Percentiles rank a stretch among this genome's conserved stretches.
phyloP scores from a whole-genome alignment of 805 yeast species.

The Pichia nakasei region DNA sequence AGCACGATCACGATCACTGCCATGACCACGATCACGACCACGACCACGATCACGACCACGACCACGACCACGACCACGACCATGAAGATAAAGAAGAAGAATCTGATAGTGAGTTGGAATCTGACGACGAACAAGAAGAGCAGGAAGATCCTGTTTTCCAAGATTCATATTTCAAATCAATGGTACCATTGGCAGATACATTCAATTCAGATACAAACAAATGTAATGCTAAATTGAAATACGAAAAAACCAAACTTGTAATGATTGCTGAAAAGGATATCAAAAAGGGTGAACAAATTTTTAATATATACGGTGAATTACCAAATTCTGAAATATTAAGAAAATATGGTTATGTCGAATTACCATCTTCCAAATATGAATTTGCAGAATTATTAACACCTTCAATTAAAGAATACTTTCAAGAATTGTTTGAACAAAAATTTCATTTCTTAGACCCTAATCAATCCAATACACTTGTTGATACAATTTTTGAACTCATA shows the following conservation, averaged over 20 bases:
- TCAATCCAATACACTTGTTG: slow-evolving; percentile 19
- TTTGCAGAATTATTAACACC: slow-evolving; percentile 63
- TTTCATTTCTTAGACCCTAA: slow-evolving; percentile 12
- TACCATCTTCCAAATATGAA: slow-evolving; percentile 61
- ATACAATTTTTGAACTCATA: slow-evolving; percentile 31
- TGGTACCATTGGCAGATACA: slow-evolving; percentile 92
- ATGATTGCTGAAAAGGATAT: slow-evolving; percentile 66
- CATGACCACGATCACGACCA: slow-evolving; percentile 13
- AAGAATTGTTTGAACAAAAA: slow-evolving; percentile 17
- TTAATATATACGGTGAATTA: slow-evolving; percentile 82
- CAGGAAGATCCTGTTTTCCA: slow-evolving; percentile 18
- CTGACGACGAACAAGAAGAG: slow-evolving; percentile 6
- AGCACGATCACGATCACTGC: slow-evolving; percentile 8
- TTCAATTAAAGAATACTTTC: slow-evolving; percentile 32
- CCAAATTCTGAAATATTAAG: slow-evolving; percentile 88
- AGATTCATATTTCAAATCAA: slow-evolving; percentile 51
- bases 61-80: slow-evolving; percentile 21
- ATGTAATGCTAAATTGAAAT: slow-evolving; percentile 65
- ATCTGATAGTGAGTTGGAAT: slow-evolving; percentile 14
- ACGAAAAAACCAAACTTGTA: slow-evolving; percentile 41
- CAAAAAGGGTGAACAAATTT: slow-evolving; percentile 60
- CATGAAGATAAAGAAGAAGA: slow-evolving; percentile 23
- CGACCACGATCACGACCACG: slow-evolving; percentile 25
- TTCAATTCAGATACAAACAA: slow-evolving; percentile 75
- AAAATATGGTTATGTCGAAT: slow-evolving; percentile 85